phyloP scores from a whole-genome alignment of 2,329 filamentous ascomycete species.

The Scedosporium minutisporum region DNA sequence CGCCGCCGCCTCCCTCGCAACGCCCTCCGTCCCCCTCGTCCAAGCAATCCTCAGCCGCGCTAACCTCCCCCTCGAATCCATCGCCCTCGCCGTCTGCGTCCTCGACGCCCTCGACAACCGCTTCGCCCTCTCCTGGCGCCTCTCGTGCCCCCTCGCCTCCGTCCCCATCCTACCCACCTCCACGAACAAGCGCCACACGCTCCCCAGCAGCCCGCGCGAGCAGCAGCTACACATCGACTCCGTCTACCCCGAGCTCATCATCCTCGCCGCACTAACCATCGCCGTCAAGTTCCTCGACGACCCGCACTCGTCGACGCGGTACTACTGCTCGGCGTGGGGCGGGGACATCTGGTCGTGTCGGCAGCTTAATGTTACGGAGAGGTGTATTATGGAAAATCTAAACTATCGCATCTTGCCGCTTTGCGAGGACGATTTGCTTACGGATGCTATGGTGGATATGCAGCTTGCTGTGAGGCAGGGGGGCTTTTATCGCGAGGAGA shows the following conservation, averaged over 20 bases:
- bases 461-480: constrained; percentile 40
- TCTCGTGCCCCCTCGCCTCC: constrained; percentile 36
- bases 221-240: constrained; percentile 48
- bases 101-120: constrained; percentile 54
- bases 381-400: constrained; percentile 54
- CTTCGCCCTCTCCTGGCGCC: constrained; percentile 54
- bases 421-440: constrained; percentile 44
- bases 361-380: constrained; percentile 56
- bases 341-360: constrained; percentile 45
- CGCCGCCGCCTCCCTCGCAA: constrained; percentile 48
- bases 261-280: constrained; percentile 52
- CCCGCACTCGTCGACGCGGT: constrained; percentile 39
- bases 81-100: constrained; percentile 57
- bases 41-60: constrained; percentile 52
- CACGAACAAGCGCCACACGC: constrained; percentile 36
- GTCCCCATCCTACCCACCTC: constrained; percentile 11
- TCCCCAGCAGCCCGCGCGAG: constrained; percentile 24
- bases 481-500: neutral
- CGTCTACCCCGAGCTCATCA: constrained; percentile 52
- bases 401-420: constrained; percentile 54
- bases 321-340: constrained; percentile 46
- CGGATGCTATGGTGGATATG: constrained; percentile 54
- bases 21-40: constrained; percentile 47
- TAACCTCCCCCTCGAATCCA: constrained; percentile 47
- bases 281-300: constrained; percentile 59